A percentile compares a stretch with the other conserved stretches of the same genome.
Conservation (phyloP, 73 alveolate genomes). For the Tetrahymena elliotti region DNA sequence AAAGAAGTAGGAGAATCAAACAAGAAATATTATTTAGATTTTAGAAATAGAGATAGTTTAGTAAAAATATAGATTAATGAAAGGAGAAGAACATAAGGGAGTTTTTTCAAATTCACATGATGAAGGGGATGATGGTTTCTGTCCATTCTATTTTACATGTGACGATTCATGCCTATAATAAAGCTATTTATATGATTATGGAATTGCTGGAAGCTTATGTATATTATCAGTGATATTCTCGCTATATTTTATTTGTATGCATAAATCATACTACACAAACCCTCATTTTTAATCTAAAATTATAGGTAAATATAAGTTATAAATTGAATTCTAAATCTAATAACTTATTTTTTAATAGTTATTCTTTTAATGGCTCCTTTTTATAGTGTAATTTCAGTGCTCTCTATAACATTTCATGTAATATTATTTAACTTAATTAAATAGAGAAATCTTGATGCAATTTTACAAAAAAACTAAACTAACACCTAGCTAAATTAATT, state of each 20-base stretch:
- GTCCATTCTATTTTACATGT: background rate
- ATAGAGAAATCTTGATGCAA: background rate
- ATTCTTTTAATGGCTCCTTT: slow-evolving; percentile 45
- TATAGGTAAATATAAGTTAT: background rate
- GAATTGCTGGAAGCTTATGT: background rate
- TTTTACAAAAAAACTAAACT: background rate
- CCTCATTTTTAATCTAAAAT: background rate
- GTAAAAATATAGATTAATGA: background rate
- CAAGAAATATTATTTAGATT: background rate
- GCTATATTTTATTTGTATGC: background rate
- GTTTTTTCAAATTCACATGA: background rate
- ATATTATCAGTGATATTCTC: background rate
- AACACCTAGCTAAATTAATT: background rate
- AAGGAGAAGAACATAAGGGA: background rate
- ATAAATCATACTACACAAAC: background rate
- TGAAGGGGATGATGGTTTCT: background rate
- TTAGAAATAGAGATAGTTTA: background rate
- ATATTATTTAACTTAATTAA: background rate
- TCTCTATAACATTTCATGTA: slow-evolving; percentile 28
- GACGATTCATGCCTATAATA: background rate
- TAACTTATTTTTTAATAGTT: background rate
- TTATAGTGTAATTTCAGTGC: slow-evolving; percentile 29
- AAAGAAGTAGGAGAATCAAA: background rate
- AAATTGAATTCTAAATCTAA: too few relatives aligned
- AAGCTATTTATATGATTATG: background rate